These are phyloP conservation scores for Talaromyces nanjingensis DNA, from an alignment of 495 filamentous ascomycete genomes.

Conservation along the genomic window DNA sequence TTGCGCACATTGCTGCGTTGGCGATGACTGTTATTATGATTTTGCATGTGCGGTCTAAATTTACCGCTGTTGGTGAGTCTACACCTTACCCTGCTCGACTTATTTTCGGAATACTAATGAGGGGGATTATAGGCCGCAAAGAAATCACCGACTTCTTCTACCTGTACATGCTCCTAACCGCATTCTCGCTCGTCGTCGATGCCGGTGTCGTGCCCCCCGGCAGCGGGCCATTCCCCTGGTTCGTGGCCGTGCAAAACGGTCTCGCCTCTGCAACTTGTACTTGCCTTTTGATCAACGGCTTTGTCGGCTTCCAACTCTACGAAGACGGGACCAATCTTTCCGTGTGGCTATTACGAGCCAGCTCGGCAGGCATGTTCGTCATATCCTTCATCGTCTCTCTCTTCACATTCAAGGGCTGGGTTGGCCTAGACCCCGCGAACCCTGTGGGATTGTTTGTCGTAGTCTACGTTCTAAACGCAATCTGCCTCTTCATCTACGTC, in stretches of 20 bases:
- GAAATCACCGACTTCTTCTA: slow-evolving; percentile 99
- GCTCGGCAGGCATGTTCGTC: slow-evolving; percentile 73
- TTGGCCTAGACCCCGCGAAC: slow-evolving; percentile 74
- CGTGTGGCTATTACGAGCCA: slow-evolving; percentile 82
- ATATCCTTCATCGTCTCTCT: slow-evolving; percentile 82
- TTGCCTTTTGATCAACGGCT: slow-evolving; percentile 91
- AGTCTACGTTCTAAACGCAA: slow-evolving; percentile 82
- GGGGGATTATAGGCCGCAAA: slow-evolving; percentile 55
- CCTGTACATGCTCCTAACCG: slow-evolving; percentile 83
- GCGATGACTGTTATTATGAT: slow-evolving; percentile 96
- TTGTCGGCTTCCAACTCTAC: slow-evolving; percentile 97
- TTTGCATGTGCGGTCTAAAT: slow-evolving; percentile 91
- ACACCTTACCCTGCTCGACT: not conserved
- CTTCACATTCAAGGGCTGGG: slow-evolving; percentile 89
- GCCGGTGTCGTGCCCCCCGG: slow-evolving; percentile 85
- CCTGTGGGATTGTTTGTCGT: slow-evolving; percentile 89
- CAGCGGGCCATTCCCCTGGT: slow-evolving; percentile 78
- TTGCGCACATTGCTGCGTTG: slow-evolving; percentile 87
- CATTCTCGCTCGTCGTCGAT: slow-evolving; percentile 85
- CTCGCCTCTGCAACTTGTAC: slow-evolving; percentile 83
- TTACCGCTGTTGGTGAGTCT: slow-evolving; percentile 88
- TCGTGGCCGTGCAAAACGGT: slow-evolving; percentile 83
- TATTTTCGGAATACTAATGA: no score
- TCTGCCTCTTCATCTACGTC: slow-evolving; percentile 82
- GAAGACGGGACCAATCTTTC: slow-evolving; percentile 96